Base-by-base conservation (phyloP, 345 rosid species). In the Aegle marmelos region DNA sequence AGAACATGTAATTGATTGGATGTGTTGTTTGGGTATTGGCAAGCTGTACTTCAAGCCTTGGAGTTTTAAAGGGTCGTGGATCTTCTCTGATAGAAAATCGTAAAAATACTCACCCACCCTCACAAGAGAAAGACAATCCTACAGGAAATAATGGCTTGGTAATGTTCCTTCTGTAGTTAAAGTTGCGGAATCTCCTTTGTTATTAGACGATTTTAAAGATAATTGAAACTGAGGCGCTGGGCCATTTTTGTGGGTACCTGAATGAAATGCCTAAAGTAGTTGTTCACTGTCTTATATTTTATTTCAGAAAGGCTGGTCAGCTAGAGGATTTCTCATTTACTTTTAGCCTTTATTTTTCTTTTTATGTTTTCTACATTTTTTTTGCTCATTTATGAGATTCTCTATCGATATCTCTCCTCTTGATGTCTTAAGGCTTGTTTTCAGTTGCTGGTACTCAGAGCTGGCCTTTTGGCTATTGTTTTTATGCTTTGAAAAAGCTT, bases 1-100 rank as follows among this genome's bases (percentile, higher is more conserved):
- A n/a, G n/a, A n/a, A n/a, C n/a, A n/a, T n/a, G 33, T 31, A 31
- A 86, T 94, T 96, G 76, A 91, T 92, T 93, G 98, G 97, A 73
- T 91, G 90, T 86, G 94, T 90, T 84, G 93, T 90, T 63, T 91
- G 90, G 76, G 82, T 96, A 58, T 59, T 96, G 86, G 79, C 76
- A 50, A 90, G 92, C 81, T 88, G 85, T 72, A 78, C 86, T 80
- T 81, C 73, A 75, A 78, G 83, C 81, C 79, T 87, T 69, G 85
- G 82, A 73, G 80, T 53, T 81, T 86, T 83, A 50, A 88, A 81
- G 78, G 80, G 54, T 74, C 67, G 34, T 24, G 82, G 76, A 75
- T 78, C 91, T 73, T 78, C 85, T 82, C 45, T 59, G 30, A 73
- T 72, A 53, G 79, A 74, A 62, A 77, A 41, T 72, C 37, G 62